These are phyloP conservation scores for Bretziella fagacearum DNA, from an alignment of 2,329 filamentous ascomycete genomes.

Conservation along the genomic window DNA sequence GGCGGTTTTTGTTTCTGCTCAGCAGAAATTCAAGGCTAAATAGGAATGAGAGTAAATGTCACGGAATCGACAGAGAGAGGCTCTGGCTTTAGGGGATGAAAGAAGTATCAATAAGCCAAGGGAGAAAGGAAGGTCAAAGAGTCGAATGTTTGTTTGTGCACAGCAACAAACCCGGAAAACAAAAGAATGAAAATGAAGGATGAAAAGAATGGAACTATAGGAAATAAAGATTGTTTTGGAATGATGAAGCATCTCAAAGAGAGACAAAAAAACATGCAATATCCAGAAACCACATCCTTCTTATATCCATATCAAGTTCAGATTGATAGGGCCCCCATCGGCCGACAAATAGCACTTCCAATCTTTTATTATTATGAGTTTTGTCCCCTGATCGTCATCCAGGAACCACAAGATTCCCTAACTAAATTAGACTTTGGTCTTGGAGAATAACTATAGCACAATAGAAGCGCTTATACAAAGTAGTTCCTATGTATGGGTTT, in stretches of 20 bases:
- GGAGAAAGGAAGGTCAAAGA: too few species aligned
- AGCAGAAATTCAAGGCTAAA: too few species aligned
- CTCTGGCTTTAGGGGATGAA: too few species aligned
- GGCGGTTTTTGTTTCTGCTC: not conserved
- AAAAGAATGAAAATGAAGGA: too few species aligned
- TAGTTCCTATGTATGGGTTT: too few species aligned
- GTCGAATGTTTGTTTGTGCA: too few species aligned
- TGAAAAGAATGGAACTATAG: not conserved
- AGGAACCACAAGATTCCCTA: not conserved
- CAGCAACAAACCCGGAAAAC: too few species aligned
- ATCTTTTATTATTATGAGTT: not conserved
- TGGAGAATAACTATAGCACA: not conserved
- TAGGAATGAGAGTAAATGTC: too few species aligned
- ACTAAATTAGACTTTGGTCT: not conserved
- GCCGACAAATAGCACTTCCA: slow-evolving; percentile 7
- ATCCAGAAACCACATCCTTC: not conserved
- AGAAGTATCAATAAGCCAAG: too few species aligned
- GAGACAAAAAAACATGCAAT: not conserved
- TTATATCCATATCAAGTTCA: not conserved
- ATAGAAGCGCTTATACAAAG: too few species aligned
- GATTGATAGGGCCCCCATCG: not conserved
- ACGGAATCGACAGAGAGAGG: too few species aligned
- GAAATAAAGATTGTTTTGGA: not conserved
- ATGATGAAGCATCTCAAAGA: not conserved
- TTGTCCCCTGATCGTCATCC: not conserved